A percentile compares a stretch with the other conserved stretches of the same genome.
These are phyloP conservation scores for Didymella keratinophila DNA, from an alignment of 2,329 filamentous ascomycete species.

Conservation along the genomic window DNA sequence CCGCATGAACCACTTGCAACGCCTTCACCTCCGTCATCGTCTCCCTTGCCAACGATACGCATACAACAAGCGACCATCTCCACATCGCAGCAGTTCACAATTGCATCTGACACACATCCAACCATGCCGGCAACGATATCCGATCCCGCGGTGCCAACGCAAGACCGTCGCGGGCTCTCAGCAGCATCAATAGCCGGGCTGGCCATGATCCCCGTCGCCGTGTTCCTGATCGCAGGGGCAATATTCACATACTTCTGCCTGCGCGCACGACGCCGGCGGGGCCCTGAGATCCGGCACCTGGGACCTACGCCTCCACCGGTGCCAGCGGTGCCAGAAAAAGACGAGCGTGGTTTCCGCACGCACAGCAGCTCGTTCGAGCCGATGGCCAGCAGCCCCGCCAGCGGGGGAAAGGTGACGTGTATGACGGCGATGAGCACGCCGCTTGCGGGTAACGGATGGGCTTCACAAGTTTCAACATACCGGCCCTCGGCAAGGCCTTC, in stretches of 20 bases:
- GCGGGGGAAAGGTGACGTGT: slow-evolving; percentile 31
- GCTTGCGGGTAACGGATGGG: slow-evolving; percentile 2
- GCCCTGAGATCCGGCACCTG: slow-evolving; percentile 3
- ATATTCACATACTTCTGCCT: slow-evolving; percentile 32
- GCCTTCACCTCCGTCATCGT: neutral
- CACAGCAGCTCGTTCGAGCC: slow-evolving; percentile 20
- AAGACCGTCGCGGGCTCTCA: slow-evolving; percentile 15
- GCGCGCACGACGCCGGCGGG: slow-evolving; percentile 20
- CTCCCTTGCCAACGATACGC: slow-evolving; percentile 13
- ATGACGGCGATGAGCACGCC: slow-evolving; percentile 32
- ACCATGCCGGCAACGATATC: slow-evolving; percentile 5
- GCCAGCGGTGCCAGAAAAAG: slow-evolving; percentile 25
- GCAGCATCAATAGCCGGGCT: slow-evolving; percentile 32
- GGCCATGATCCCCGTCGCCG: slow-evolving; percentile 35
- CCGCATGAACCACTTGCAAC: neutral
- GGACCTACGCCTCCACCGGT: slow-evolving; percentile 15
- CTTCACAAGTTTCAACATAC: neutral
- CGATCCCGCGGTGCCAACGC: slow-evolving; percentile 2
- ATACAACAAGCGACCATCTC: slow-evolving; percentile 22
- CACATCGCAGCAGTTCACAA: slow-evolving; percentile 14
- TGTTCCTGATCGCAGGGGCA: slow-evolving; percentile 24
- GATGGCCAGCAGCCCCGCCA: neutral
- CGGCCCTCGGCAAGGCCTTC: neutral
- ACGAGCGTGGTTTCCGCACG: slow-evolving; percentile 7
- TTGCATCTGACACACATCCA: slow-evolving; percentile 1